Evolutionary conservation across 805 yeast genomes (phyloP).

Genomic region (Maudiozyma serrabonitensis): DNA sequence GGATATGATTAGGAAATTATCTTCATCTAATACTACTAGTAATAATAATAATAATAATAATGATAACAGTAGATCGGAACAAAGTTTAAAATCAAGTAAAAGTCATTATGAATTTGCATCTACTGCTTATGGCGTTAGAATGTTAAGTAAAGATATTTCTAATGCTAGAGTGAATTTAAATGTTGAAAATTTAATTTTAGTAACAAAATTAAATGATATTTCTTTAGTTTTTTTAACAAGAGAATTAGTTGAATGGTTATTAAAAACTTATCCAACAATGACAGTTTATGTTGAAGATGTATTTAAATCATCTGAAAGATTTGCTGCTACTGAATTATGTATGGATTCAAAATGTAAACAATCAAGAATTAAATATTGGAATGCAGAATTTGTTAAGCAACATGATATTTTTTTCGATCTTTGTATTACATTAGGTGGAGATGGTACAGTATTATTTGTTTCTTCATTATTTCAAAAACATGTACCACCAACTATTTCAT

Average conservation of each 20-base stretch:
- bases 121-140: slow-evolving; percentile 72
- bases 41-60: background rate
- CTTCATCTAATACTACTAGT: slow-evolving; percentile 5
- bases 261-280: slow-evolving; percentile 31
- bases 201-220: slow-evolving; percentile 73
- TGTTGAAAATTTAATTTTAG: slow-evolving; percentile 61
- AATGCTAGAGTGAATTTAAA: slow-evolving; percentile 61
- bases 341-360: slow-evolving; percentile 34
- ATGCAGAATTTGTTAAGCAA: slow-evolving; percentile 39
- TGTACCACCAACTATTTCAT: slow-evolving; percentile 86
- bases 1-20: slow-evolving; percentile 15
- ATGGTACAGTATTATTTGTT: slow-evolving; percentile 85
- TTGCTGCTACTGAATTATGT: slow-evolving; percentile 45
- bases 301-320: slow-evolving; percentile 49
- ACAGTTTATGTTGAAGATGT: slow-evolving; percentile 66
- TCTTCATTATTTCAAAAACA: slow-evolving; percentile 71
- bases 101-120: slow-evolving; percentile 66
- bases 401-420: slow-evolving; percentile 47
- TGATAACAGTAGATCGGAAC: background rate
- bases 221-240: slow-evolving; percentile 62
- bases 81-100: slow-evolving; percentile 7
- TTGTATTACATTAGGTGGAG: slow-evolving; percentile 87
- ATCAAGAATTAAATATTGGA: slow-evolving; percentile 54
- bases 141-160: slow-evolving; percentile 59
- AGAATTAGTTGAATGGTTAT: slow-evolving; percentile 67